Evolutionary conservation across 2,329 filamentous ascomycete genomes (phyloP), one percentile per base, ranked within the genome.

Genomic region (Raffaelea ambrosiae): DNA sequence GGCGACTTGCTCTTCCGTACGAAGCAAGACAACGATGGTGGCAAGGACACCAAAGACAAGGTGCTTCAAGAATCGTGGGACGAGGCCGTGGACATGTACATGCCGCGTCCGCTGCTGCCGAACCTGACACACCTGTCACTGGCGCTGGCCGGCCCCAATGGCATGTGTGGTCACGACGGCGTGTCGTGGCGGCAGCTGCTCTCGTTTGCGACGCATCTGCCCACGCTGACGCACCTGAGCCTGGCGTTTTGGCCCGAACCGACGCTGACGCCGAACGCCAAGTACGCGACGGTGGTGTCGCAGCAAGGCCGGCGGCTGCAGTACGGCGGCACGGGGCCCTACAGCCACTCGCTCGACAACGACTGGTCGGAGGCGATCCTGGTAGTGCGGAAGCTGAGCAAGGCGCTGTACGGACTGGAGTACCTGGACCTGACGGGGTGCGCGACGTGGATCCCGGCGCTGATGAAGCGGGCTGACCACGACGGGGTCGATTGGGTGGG

Each of bases 211-310:
- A 59, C 66, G 11, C 77, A 74, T 53, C 59, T 80, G 7, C 69
- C 69, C 1, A 71, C 67, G 14, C 61, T 83, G 36, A 83, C 79
- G 2, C 78, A 83, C 55, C 65, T 83, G 38, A 79, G 73, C 53
- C 67, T 83, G 7, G 77, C 78, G 16, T 76, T 74, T 58, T 83
- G 80, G 80, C 79, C 80, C 1, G 70, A 72, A 44, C 80, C 80
- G 2, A 71, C 70, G 16, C 62, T 79, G n/a, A 77, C 76, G 2
- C 74, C 75, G 9, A 73, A 75, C 53, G 70, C 77, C 7, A 71
- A 67, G 49, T 65, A 65, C 22, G 63, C 74, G 1, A 70, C 71
- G 2, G 61, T 81, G 2, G 61, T 67, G 1, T 69, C 71, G 4
- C 64, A 66, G 4, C 61, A 68, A 29, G 74, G 68, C 23, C 63